Percentiles rank a stretch among this genome's conserved stretches.
Evolutionary conservation across 345 rosid species (phyloP).

Genomic region (Anacardium occidentale): DNA sequence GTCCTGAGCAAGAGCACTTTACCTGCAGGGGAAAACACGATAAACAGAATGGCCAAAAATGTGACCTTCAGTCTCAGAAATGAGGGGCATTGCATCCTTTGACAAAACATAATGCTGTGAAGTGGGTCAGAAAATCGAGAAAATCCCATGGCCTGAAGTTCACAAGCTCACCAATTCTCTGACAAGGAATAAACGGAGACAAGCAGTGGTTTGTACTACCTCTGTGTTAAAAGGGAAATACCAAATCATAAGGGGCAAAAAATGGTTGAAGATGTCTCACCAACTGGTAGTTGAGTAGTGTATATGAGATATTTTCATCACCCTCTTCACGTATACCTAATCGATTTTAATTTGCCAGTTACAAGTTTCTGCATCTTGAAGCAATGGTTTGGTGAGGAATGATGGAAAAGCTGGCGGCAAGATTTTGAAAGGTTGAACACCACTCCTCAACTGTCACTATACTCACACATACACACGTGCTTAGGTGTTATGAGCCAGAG

Average conservation of each 20-base stretch:
- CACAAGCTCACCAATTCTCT: slow-evolving; percentile 5
- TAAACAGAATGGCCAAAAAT: slow-evolving; percentile 24
- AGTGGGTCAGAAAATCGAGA: not conserved
- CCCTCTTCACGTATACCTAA: slow-evolving; percentile 18
- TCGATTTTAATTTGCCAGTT: not conserved
- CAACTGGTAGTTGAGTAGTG: slow-evolving; percentile 39
- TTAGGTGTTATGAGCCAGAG: slow-evolving; percentile 12
- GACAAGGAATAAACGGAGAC: slow-evolving; percentile 17
- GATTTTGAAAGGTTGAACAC: slow-evolving; percentile 26
- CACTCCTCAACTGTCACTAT: slow-evolving; percentile 31
- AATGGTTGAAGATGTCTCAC: slow-evolving; percentile 38
- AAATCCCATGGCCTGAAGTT: slow-evolving; percentile 29
- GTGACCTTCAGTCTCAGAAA: slow-evolving; percentile 27
- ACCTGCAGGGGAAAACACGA: slow-evolving; percentile 42
- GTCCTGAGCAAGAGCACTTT: slow-evolving; percentile 6
- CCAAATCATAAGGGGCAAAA: slow-evolving; percentile 3
- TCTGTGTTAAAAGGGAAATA: slow-evolving; percentile 24
- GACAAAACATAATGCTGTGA: not conserved
- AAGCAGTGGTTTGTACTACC: not conserved
- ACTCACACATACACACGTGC: not conserved
- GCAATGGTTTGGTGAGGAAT: slow-evolving; percentile 34
- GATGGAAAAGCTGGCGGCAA: slow-evolving; percentile 27
- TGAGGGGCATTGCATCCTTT: not conserved
- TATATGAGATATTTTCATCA: slow-evolving; percentile 20
- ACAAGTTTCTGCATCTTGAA: slow-evolving; percentile 39